These are phyloP conservation scores for Pilaira anomala DNA, from an alignment of 192 early-diverging fungal species.

Conservation along the genomic window DNA sequence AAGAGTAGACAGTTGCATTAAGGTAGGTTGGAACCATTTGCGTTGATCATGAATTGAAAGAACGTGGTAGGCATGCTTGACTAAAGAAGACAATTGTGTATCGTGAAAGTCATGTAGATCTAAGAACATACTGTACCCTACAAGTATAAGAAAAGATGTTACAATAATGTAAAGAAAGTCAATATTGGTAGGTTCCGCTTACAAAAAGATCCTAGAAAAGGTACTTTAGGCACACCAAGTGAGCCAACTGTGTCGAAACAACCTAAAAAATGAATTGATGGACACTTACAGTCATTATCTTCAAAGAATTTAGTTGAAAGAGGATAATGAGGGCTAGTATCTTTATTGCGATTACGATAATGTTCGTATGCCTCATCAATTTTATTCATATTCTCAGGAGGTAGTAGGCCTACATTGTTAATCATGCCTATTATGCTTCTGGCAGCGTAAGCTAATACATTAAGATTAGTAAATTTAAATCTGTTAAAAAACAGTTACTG, in stretches of 20 bases:
- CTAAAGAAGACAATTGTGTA: conserved; percentile 8
- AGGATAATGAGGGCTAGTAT: background rate
- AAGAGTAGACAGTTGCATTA: conserved; percentile 1
- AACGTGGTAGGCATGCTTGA: conserved; percentile 19
- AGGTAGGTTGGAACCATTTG: conserved; percentile 16
- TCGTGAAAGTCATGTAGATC: conserved; percentile 17
- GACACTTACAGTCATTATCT: background rate
- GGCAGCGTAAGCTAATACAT: conserved; percentile 19
- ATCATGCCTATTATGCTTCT: conserved; percentile 25
- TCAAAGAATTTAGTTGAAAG: background rate
- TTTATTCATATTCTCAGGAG: background rate
- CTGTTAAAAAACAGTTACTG: background rate
- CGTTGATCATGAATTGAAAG: conserved; percentile 28
- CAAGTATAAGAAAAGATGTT: background rate
- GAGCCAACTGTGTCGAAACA: conserved; percentile 25
- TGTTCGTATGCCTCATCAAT: conserved; percentile 7
- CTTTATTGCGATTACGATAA: conserved; percentile 4
- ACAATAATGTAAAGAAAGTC: background rate
- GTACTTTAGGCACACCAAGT: conserved; percentile 21
- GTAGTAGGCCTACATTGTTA: conserved; percentile 26
- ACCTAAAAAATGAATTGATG: conserved; percentile 20
- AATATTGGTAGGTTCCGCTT: background rate
- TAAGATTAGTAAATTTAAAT: too few relatives aligned
- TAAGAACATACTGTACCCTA: conserved; percentile 14
- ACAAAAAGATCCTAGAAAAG: conserved; percentile 24